Base-by-base conservation (phyloP, 2,329 filamentous ascomycete genomes). In the Aschersonia sp. region DNA sequence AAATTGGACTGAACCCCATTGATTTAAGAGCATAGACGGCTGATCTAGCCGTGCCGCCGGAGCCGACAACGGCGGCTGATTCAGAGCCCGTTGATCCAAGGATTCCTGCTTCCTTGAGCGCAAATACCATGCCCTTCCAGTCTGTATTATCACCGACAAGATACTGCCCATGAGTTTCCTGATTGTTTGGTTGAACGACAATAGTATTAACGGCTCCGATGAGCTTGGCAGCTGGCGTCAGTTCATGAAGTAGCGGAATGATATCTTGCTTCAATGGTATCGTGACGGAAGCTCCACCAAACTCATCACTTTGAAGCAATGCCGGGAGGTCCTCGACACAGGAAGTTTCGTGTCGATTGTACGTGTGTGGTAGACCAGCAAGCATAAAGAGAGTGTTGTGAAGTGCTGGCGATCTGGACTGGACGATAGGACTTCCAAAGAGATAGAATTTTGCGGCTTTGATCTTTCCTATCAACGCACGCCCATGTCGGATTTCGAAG, bases 201-300 rank as follows among this genome's bases (percentile, higher is more conserved):
- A 98, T 83, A 14, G 92, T 98, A 68, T 98, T 98, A 53, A 97
- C 84, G 4, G 92, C 92, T 29, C 92, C 92, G 52, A 98, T 96
- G 32, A 78, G 71, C 53, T 78, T 76, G 11, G 88, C 90, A 47
- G 92, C 82, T 32, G 82, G 76, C 0, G 87, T 83, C 49, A 96
- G 72, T 47, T 83, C 79, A 60, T 97, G 88, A 11, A 98, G 70
- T 5, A 90, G 66, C 0, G 77, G 72, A 68, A 94, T 87, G 49
- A 97, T 80, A 56, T 94, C 87, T 32, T 92, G 71, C 68, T 98
- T 98, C 47, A 98, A 72, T 1, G 92, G 92, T 46, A 98, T 97
- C 0, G 92, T 98, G 43, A 98, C 87, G 4, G 88, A 96, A 4
- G 87, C 90, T 49, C 92, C 92, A 6, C 92, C 92, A 60, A 98